Evolutionary conservation across 164 flowering plant genomes (phyloP).

Genomic region (Chimonanthus praecox): DNA sequence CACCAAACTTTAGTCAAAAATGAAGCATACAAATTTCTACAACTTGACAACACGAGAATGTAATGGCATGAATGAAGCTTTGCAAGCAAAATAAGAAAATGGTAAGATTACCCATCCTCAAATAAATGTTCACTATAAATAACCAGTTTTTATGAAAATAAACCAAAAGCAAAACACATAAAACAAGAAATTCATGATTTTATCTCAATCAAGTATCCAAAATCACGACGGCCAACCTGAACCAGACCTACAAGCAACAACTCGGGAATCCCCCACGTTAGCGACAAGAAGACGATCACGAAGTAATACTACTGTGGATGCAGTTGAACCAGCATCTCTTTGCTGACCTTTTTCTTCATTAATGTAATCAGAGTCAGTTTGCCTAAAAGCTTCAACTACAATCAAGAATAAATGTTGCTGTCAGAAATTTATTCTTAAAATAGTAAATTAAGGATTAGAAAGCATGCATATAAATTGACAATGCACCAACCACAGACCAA

Average conservation of each 20-base stretch:
- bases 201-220: too few species aligned
- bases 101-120: too few species aligned
- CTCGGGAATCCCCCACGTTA: slow-evolving; percentile 91
- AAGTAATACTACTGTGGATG: slow-evolving; percentile 63
- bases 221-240: slow-evolving; percentile 36
- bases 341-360: slow-evolving; percentile 58
- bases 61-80: too few species aligned
- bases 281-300: slow-evolving; percentile 64
- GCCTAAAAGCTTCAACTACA: slow-evolving; percentile 67
- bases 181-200: too few species aligned
- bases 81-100: too few species aligned
- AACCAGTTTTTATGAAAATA: too few species aligned
- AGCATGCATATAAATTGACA: neutral
- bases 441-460: neutral
- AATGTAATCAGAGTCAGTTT: slow-evolving; percentile 65
- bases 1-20: too few species aligned
- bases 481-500: slow-evolving; percentile 42
- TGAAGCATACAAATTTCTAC: too few species aligned
- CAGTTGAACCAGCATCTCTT: slow-evolving; percentile 82
- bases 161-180: too few species aligned
- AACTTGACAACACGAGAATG: too few species aligned
- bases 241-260: slow-evolving; percentile 66
- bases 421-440: neutral
- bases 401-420: neutral
- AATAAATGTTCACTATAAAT: too few species aligned